Conservation (phyloP, 306 rosid genomes). For the Carpinus viminea region DNA sequence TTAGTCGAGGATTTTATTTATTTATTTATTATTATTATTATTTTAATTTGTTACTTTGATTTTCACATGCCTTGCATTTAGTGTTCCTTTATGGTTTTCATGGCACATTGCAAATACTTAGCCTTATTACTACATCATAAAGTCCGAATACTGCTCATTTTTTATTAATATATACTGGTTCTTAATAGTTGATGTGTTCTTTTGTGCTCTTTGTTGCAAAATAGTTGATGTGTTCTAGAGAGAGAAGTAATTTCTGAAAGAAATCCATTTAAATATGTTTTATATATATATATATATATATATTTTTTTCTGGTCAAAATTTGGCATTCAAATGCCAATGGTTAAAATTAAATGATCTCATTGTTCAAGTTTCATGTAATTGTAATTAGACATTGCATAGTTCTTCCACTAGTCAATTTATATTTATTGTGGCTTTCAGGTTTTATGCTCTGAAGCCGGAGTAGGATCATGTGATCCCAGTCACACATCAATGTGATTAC, state of each 20-base stretch:
- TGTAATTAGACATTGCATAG: not conserved
- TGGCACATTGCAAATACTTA: conserved; percentile 22
- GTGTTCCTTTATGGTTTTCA: conserved; percentile 14
- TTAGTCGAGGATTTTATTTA: not conserved
- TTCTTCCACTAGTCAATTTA: not conserved
- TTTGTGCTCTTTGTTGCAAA: not conserved
- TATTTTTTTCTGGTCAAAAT: not conserved
- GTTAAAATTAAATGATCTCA: not conserved
- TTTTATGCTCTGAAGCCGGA: not conserved
- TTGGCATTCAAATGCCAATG: not conserved
- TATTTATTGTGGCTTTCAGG: not conserved
- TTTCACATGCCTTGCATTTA: conserved; percentile 24
- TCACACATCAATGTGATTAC: not conserved
- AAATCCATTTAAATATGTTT: not conserved
- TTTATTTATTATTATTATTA: too few species aligned
- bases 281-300: too few species aligned
- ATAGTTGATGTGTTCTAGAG: not conserved
- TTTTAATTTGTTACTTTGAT: not conserved
- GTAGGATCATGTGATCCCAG: not conserved
- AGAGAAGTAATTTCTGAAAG: not conserved
- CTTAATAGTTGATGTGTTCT: not conserved
- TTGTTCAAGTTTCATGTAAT: not conserved
- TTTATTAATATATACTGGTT: not conserved
- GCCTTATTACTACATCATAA: conserved; percentile 5
- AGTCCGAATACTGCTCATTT: not conserved